Conservation (phyloP, 768 basidiomycete species). For the Lactarius deliciosus region DNA sequence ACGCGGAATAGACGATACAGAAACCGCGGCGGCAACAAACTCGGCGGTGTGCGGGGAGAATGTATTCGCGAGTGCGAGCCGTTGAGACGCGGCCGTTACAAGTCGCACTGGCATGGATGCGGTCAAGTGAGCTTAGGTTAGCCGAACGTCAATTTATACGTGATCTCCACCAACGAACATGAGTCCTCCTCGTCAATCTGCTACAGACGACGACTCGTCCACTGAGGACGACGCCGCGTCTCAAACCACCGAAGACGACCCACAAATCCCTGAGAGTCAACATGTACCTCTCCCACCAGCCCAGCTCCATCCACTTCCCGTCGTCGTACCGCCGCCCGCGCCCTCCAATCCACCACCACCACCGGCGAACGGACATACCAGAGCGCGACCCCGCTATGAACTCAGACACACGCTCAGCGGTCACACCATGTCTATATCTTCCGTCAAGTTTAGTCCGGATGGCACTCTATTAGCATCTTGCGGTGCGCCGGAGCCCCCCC, state of each 20-base stretch:
- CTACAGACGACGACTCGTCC: slow-evolving; percentile 43
- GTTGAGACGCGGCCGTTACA: slow-evolving; percentile 1
- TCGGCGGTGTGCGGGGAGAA: slow-evolving; percentile 23
- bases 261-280: slow-evolving; percentile 65
- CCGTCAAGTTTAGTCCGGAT: slow-evolving; percentile 90
- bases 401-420: slow-evolving; percentile 67
- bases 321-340: not conserved
- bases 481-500: slow-evolving; percentile 46
- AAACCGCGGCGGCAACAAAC: slow-evolving; percentile 29
- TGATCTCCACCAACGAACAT: not conserved
- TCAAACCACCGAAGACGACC: slow-evolving; percentile 84
- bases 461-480: slow-evolving; percentile 85
- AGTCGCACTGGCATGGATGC: not conserved
- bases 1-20: slow-evolving; percentile 23
- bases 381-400: slow-evolving; percentile 61
- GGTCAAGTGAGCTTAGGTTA: not conserved
- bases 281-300: slow-evolving; percentile 43
- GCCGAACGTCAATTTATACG: not conserved
- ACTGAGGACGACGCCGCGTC: slow-evolving; percentile 67
- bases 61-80: not conserved
- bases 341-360: slow-evolving; percentile 15
- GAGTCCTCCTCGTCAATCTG: slow-evolving; percentile 2
- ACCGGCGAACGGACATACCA: slow-evolving; percentile 36
- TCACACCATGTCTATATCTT: slow-evolving; percentile 81
- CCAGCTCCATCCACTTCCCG: slow-evolving; percentile 37